Evolutionary conservation across 2,329 filamentous ascomycete species (phyloP), one percentile per base, ranked within the genome.

Genomic region (Botryosphaeria dothidea): DNA sequence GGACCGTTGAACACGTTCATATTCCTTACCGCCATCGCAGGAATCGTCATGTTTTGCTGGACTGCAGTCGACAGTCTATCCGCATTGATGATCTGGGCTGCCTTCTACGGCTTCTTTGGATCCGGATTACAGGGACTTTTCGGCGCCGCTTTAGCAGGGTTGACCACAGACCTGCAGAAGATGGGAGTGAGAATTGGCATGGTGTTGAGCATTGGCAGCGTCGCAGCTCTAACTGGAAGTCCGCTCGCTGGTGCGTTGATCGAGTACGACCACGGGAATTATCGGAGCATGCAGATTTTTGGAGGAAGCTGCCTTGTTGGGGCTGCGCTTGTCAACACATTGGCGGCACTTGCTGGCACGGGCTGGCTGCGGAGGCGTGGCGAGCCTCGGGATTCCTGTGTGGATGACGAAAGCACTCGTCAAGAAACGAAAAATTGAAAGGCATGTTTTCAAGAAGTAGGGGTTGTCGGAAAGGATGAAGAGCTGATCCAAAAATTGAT

Each of bases 171-270:
- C 66, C 68, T 82, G 69, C 79, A 75, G 31, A 82, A 82, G 64
- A 75, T 78, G 0, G 82, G 82, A 0, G 79, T 80, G 3, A 72
- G 82, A 15, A 80, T 82, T 67, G 82, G 82, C 0, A 83, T 83
- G 79, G 80, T 80, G 0, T 81, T 83, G 64, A 76, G 75, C 0
- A 74, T 83, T 31, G 77, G 82, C 13, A 80, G 78, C 8, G 68
- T 83, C 27, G 80, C 80, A 0, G 77, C 75, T 19, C 71, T 84
- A 41, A 80, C 79, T 2, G 82, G 82, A 0, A 80, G 81, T 5
- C 80, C 81, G 0, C 75, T 84, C 66, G 81, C 81, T 1, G 82
- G 82, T 3, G 80, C 79, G 0, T 51, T 84, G 64, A 80, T 84
- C 8, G 74, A 80, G 54, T 70, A 69, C 9, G 68, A 73, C 27